These are phyloP conservation scores for Bocquillonia castaneifolia DNA, from an alignment of 441 rosid genomes.

Conservation along the genomic window DNA sequence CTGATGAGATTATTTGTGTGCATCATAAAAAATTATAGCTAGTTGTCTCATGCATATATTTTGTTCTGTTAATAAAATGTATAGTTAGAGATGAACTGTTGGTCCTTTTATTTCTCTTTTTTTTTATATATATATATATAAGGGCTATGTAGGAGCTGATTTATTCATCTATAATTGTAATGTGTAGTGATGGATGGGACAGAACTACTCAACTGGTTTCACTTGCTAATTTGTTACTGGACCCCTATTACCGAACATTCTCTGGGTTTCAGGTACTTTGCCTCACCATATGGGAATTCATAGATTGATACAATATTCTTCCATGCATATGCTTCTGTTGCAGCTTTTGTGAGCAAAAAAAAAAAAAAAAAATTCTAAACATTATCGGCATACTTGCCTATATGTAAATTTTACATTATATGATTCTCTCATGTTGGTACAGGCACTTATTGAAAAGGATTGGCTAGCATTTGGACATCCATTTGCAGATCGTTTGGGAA, in stretches of 20 bases:
- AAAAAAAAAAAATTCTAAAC: too few relatives aligned
- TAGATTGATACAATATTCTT: background rate
- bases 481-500: conserved; percentile 88
- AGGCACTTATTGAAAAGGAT: conserved; percentile 96
- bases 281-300: background rate
- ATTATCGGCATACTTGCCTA: background rate
- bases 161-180: conserved; percentile 17
- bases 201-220: conserved; percentile 96
- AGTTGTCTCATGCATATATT: background rate
- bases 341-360: conserved; percentile 1
- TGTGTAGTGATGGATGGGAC: conserved; percentile 97
- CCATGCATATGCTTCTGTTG: background rate
- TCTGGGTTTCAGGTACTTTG: conserved; percentile 89
- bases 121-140: background rate
- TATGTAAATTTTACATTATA: background rate
- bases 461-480: conserved; percentile 99
- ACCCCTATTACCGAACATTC: conserved; percentile 92
- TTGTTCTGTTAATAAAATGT: background rate
- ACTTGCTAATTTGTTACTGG: conserved; percentile 88
- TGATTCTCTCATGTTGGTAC: conserved; percentile 17
- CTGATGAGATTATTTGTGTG: background rate
- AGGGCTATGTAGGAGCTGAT: background rate
- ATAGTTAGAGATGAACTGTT: background rate
- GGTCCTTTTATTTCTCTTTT: background rate
- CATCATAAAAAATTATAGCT: background rate